Base-by-base conservation (phyloP, 2,329 filamentous ascomycete species). In the Exophiala sideris region DNA sequence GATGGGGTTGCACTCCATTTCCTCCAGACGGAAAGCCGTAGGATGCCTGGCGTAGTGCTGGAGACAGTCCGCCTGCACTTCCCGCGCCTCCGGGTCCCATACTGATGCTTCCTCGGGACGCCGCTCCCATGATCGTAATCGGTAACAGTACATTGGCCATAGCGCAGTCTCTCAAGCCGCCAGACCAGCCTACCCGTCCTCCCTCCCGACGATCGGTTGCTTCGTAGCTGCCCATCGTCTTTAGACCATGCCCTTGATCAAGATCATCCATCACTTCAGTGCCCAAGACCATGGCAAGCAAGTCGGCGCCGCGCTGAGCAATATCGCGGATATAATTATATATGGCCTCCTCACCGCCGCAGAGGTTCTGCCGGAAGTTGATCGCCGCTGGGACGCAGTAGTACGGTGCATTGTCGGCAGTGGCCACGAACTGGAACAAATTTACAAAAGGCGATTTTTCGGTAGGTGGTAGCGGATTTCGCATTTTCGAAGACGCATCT, bases 111-210 rank as follows among this genome's bases (percentile, higher is more conserved):
- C 62, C 62, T 35, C 58, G 51, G 14, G 56, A 55, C 24, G 42
- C 57, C 11, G 71, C 67, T 12, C 67, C 66, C 0, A 64, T 65
- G 8, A 75, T 67, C 1, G 68, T 69, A 32, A 96, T 66, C 0
- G 91, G 90, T 62, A 96, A 71, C 6, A 81, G 78, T 0, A 96
- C 79, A 60, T 92, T 95, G 2, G 80, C 77, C 77, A 95, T 80
- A 42, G 77, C 80, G 68, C 88, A 92, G 48, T 80, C 74, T 0
- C 82, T 81, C 66, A 92, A 63, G 14, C 60, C 56, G 21, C 59
- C 61, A 20, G 58, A 45, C 57, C 2, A 83, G 86, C 2, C 76
- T 7, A 41, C 54, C 73, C 9, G 76, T 72, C 52, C 70, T 70
- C 58, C 53, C 11, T 57, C 54, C 42, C 60, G 51, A 50, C 59